Conservation (phyloP, 768 basidiomycete species). For the Hygrocybe punicea region DNA sequence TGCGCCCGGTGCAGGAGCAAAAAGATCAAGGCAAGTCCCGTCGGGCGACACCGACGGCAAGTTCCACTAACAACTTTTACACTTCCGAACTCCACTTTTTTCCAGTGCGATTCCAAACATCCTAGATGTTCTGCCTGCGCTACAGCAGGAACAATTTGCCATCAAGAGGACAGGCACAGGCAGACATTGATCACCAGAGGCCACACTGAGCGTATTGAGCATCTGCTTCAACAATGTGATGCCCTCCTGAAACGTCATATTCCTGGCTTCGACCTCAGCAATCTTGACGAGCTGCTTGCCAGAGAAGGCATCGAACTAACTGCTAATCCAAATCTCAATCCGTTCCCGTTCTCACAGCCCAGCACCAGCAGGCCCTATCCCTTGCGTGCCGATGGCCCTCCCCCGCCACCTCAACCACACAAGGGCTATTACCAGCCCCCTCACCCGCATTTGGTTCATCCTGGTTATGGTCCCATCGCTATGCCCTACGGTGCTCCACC, state of each 20-base stretch:
- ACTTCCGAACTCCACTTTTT: conserved; percentile 26
- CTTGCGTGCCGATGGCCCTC: conserved; percentile 29
- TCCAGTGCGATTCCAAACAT: conserved; percentile 86
- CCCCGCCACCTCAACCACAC: conserved; percentile 20
- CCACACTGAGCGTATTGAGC: conserved; percentile 78
- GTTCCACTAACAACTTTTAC: conserved; percentile 51
- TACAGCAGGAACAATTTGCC: conserved; percentile 72
- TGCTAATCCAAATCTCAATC: conserved; percentile 8
- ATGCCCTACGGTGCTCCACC: conserved; percentile 33
- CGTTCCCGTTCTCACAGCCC: conserved; percentile 29
- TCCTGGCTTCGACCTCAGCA: conserved; percentile 62
- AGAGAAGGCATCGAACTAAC: conserved; percentile 63
- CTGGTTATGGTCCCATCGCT: conserved; percentile 42
- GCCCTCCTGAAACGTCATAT: conserved; percentile 73
- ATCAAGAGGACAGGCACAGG: conserved; percentile 85
- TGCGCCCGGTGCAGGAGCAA: conserved; percentile 92
- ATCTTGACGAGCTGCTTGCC: conserved; percentile 60
- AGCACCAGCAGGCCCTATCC: conserved; percentile 27
- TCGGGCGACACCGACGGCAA: conserved; percentile 79
- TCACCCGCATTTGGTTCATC: conserved; percentile 41
- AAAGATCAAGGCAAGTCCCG: conserved; percentile 87
- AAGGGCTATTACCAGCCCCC: conserved; percentile 36
- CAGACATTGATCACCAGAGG: conserved; percentile 84
- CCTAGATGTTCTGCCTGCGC: conserved; percentile 83
- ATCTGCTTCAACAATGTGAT: conserved; percentile 73